Conservation (phyloP, 2,329 filamentous ascomycete species). For the Paramyrothecium sp. region DNA sequence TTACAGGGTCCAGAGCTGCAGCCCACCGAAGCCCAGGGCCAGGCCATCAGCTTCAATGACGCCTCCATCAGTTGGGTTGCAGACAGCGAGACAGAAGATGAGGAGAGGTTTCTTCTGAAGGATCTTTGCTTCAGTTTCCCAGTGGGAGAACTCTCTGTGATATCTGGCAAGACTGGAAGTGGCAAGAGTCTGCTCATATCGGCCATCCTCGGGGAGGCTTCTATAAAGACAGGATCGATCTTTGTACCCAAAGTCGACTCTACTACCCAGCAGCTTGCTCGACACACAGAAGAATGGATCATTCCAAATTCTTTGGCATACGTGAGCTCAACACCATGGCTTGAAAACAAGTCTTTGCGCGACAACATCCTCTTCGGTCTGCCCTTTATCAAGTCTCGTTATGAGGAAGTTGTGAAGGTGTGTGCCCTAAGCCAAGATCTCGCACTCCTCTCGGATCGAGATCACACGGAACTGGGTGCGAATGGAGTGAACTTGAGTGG, state of each 20-base stretch:
- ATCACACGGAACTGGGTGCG: constrained; percentile 77
- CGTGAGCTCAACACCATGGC: constrained; percentile 80
- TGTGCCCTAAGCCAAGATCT: constrained; percentile 77
- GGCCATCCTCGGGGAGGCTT: constrained; percentile 72
- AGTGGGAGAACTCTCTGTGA: constrained; percentile 65
- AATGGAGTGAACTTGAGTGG: constrained; percentile 84
- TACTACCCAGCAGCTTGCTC: constrained; percentile 58
- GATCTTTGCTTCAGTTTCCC: constrained; percentile 68
- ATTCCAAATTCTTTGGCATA: constrained; percentile 71
- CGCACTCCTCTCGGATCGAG: constrained; percentile 72
- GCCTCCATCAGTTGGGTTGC: constrained; percentile 74
- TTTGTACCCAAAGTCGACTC: constrained; percentile 50
- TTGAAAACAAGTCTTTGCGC: constrained; percentile 76
- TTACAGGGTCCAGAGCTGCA: constrained; percentile 64
- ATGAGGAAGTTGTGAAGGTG: constrained; percentile 66
- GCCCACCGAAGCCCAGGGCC: constrained; percentile 50
- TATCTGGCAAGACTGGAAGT: constrained; percentile 74
- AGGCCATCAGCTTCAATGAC: constrained; percentile 62
- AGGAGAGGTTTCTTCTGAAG: constrained; percentile 63
- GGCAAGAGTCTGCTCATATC: constrained; percentile 76
- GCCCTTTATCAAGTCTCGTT: constrained; percentile 66
- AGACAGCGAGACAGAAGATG: constrained; percentile 55
- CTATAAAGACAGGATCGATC: constrained; percentile 63
- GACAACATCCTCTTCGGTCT: constrained; percentile 79
- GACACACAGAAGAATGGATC: constrained; percentile 65